Percentiles rank a stretch among this genome's conserved stretches.
These are phyloP conservation scores for Ustulina deusta DNA, from an alignment of 2,329 filamentous ascomycete genomes.

Conservation along the genomic window DNA sequence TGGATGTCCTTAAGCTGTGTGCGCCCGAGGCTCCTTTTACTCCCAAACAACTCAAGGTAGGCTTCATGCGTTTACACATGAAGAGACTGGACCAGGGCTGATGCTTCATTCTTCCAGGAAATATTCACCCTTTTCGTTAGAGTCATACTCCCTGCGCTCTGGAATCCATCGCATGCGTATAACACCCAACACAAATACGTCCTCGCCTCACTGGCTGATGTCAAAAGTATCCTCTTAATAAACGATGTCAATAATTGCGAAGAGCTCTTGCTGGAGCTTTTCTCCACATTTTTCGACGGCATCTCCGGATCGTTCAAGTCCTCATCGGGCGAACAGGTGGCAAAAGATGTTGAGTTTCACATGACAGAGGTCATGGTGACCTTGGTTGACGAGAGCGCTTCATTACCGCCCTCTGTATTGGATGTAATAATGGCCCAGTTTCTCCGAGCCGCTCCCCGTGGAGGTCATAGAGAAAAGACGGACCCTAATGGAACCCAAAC, in stretches of 20 bases:
- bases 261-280: slow-evolving; percentile 81
- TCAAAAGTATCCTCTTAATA: slow-evolving; percentile 93
- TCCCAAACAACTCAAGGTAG: slow-evolving; percentile 87
- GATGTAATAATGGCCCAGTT: slow-evolving; percentile 97
- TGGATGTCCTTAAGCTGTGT: slow-evolving; percentile 92
- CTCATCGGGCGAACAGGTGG: slow-evolving; percentile 81
- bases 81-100: slow-evolving; percentile 38
- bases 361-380: slow-evolving; percentile 88
- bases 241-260: slow-evolving; percentile 88
- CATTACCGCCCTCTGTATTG: slow-evolving; percentile 82
- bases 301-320: slow-evolving; percentile 82
- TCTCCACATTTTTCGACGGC: slow-evolving; percentile 91
- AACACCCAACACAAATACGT: slow-evolving; percentile 94
- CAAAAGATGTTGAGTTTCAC: slow-evolving; percentile 93
- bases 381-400: slow-evolving; percentile 85
- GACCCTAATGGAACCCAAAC: slow-evolving; percentile 81
- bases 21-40: slow-evolving; percentile 97
- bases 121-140: slow-evolving; percentile 92
- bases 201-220: slow-evolving; percentile 86
- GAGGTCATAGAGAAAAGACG: slow-evolving; percentile 68
- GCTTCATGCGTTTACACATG: slow-evolving; percentile 40
- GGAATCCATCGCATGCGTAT: slow-evolving; percentile 89
- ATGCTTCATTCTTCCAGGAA: slow-evolving; percentile 68
- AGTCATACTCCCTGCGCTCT: slow-evolving; percentile 84
- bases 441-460: slow-evolving; percentile 82